Percentiles rank a stretch among this genome's conserved stretches.
phyloP scores from a whole-genome alignment of 2,329 filamentous ascomycete genomes.

The Zasmidium citrigriseum region DNA sequence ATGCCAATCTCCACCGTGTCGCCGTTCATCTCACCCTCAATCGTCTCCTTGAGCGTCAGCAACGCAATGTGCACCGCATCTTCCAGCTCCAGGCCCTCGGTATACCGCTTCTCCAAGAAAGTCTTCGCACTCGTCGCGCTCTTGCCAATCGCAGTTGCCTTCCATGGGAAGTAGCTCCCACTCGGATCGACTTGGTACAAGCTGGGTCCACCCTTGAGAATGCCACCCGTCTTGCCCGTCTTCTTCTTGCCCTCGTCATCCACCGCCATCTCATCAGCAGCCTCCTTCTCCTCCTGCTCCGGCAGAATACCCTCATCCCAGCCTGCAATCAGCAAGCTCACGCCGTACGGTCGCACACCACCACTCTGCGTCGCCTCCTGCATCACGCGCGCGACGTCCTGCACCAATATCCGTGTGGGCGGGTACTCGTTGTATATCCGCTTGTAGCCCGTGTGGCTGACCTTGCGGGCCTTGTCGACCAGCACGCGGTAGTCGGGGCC shows the following conservation, averaged over 20 bases:
- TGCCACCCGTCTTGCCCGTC: slow-evolving; percentile 87
- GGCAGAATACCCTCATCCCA: slow-evolving; percentile 98
- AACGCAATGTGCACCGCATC: slow-evolving; percentile 98
- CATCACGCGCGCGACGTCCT: slow-evolving; percentile 96
- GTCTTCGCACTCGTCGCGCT: slow-evolving; percentile 98
- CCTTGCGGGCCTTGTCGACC: slow-evolving; percentile 96
- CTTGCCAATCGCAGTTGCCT: slow-evolving; percentile 98
- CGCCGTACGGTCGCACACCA: slow-evolving; percentile 94
- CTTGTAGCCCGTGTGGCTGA: slow-evolving; percentile 98
- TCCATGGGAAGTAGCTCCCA: slow-evolving; percentile 98
- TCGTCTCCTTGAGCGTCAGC: slow-evolving; percentile 96
- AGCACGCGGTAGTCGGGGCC: slow-evolving; percentile 97
- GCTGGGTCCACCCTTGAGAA: slow-evolving; percentile 93
- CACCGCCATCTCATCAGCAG: slow-evolving; percentile 53
- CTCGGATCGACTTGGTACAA: slow-evolving; percentile 99
- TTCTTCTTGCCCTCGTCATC: slow-evolving; percentile 68
- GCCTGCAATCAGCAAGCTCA: slow-evolving; percentile 90
- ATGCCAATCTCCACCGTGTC: slow-evolving; percentile 98
- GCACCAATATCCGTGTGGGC: slow-evolving; percentile 97
- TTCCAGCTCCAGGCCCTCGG: slow-evolving; percentile 92
- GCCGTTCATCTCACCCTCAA: slow-evolving; percentile 98
- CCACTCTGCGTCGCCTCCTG: slow-evolving; percentile 98
- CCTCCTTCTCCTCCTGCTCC: slow-evolving; percentile 69
- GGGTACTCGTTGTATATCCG: slow-evolving; percentile 99
- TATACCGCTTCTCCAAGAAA: slow-evolving; percentile 98